Base-by-base conservation (phyloP, 352 stramenopile genomes). In the Pythium guiyangense region DNA sequence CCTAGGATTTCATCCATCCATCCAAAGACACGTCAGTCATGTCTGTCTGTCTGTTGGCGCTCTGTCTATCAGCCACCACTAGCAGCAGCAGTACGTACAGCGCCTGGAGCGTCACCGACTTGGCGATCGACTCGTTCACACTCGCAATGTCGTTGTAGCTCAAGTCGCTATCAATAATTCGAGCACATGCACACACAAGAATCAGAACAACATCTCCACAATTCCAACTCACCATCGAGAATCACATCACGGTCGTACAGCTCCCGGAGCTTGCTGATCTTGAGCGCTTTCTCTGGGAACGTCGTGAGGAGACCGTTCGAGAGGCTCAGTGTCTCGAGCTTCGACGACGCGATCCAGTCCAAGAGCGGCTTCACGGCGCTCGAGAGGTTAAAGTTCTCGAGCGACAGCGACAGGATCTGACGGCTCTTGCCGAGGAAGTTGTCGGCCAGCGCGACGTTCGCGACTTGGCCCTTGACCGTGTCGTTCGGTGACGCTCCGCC, bases 251-350 rank as follows among this genome's bases (percentile, higher is more conserved):
- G 27, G 15, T 14, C 49, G 49, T 25, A 54, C 49, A 54, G 34
- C 12, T 39, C 45, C 29, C 49, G 31, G 49, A 54, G 49, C 11
- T 18, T 17, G 8, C 31, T 54, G 49, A 54, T 43, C 49, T 54
- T 54, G 31, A 54, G 49, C 49, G 22, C 49, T 18, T 29, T 44
- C 18, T 45, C 40, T 2, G 49, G 49, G 31, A 54, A 54, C 49
- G 39, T 25, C 9, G 27, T 54, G 27, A 54, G 49, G 18, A 54
- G 15, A 1, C 49, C 49, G 20, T 54, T 54, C 49, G 49, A 54
- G 49, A 54, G 20, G 34, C 49, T 54, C n/a, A 54, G 31, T 15
- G 39, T 54, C 14, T 54, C 27, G 31, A 54, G 31, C 20, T 45
- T 54, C 2, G 49, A 54, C 11, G n/a, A 34, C 49, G 14, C n/a